Base-by-base conservation (phyloP, 805 yeast genomes). In the Vanderwaltozyma verrucispora region DNA sequence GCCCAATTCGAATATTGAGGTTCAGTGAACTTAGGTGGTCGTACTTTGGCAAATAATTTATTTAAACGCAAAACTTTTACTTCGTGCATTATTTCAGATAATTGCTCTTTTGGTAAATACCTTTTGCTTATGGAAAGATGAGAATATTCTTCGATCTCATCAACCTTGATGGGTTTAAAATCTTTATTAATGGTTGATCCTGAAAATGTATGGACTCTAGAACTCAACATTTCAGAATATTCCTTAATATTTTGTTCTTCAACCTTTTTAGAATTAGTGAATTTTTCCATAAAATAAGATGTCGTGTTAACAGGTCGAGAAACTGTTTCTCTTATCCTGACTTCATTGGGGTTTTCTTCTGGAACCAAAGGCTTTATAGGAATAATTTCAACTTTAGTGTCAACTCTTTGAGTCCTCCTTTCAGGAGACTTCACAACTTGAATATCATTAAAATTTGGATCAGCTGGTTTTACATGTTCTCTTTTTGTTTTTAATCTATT, bases 1-100 rank as follows among this genome's bases (percentile, higher is more conserved):
- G 79, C 78, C 81, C 86, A 87, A 52, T 88, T 87, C 3, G 80
- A 60, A 49, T 79, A 78, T 25, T 62, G 60, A 0, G 95, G 95
- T 33, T 81, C 81, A 5, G 60, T 53, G 51, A 72, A 87, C 16
- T 72, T 64, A 0, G 95, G 92, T 2, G 92, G 80, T 21, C 55
- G 46, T 1, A 87, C 75, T 44, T 77, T 75, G 2, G 85, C 80
- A 46, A 74, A 67, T 2, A 81, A 54, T 45, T 77, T 75, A 9
- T 71, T 70, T 2, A 84, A 54, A 29, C 81, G 63, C 32, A 83
- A 57, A 1, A 79, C 53, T 45, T 77, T 75, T 42, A 72, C 69
- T 13, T 71, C 72, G 12, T 55, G 45, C 7, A 85, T 46, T 3
- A 70, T 49, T 4, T 43, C 30, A 1, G 59, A 52, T 3, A 83